Conservation (phyloP, 1,284 basidiomycete genomes). For the Marasmius sp. region DNA sequence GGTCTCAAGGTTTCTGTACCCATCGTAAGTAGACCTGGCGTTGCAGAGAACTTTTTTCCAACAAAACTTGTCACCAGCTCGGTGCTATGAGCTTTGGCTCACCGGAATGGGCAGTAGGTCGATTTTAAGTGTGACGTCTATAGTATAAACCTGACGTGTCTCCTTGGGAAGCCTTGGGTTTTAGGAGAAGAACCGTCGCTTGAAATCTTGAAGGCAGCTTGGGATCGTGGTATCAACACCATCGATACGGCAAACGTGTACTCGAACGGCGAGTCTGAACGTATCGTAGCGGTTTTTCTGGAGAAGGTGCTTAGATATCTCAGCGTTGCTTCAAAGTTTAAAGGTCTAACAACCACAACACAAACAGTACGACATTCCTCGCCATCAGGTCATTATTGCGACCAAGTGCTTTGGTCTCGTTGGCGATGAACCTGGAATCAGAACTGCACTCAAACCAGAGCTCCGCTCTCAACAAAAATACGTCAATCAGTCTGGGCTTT, state of each 20-base stretch:
- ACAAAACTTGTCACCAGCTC: conserved; percentile 20
- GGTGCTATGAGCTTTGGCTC: conserved; percentile 41
- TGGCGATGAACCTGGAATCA: neutral
- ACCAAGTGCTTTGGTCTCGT: conserved; percentile 36
- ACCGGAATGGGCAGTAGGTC: conserved; percentile 26
- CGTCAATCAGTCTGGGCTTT: conserved; percentile 37
- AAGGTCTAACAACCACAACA: neutral
- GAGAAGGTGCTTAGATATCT: conserved; percentile 26
- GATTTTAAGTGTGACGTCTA: neutral
- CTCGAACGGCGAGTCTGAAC: conserved; percentile 37
- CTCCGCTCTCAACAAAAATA: conserved; percentile 22
- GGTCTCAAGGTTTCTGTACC: conserved; percentile 44
- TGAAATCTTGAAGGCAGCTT: conserved; percentile 30
- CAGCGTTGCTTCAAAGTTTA: conserved; percentile 3
- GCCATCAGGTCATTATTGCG: conserved; percentile 48
- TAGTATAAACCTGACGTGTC: neutral
- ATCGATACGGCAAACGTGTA: conserved; percentile 49
- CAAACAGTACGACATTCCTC: conserved; percentile 51
- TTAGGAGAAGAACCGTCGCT: conserved; percentile 38
- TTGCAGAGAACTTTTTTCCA: neutral
- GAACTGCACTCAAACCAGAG: neutral
- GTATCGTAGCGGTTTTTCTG: conserved; percentile 45
- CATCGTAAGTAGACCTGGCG: conserved; percentile 25
- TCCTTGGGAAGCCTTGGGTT: conserved; percentile 26
- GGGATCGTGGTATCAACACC: conserved; percentile 26